Conservation (phyloP, 805 yeast genomes). For the Cephaloascus albidus region DNA sequence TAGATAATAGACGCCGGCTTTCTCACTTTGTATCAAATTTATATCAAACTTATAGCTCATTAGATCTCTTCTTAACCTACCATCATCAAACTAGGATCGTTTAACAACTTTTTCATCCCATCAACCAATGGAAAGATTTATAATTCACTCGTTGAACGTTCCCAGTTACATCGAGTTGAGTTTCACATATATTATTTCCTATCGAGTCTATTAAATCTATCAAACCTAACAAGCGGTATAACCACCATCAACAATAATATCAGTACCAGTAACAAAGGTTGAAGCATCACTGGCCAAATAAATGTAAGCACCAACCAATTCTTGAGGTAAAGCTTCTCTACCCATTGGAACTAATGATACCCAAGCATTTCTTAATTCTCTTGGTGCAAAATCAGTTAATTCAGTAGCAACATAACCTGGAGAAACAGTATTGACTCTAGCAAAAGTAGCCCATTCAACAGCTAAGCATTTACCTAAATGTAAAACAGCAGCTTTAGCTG, state of each 20-base stretch:
- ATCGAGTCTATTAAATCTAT: too few relatives aligned
- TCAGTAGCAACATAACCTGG: constrained; percentile 35
- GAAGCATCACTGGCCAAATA: constrained; percentile 35
- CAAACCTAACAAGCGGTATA: constrained; percentile 8
- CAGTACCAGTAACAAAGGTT: constrained; percentile 31
- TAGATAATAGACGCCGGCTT: too few relatives aligned
- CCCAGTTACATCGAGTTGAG: too few relatives aligned
- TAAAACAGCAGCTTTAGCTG: constrained; percentile 34
- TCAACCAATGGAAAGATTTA: too few relatives aligned
- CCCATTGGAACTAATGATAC: constrained; percentile 32
- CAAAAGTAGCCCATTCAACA: constrained; percentile 37
- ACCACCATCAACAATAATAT: constrained; percentile 34
- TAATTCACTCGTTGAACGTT: too few relatives aligned
- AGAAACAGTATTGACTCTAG: constrained; percentile 31
- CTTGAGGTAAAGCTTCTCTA: constrained; percentile 33
- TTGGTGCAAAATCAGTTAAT: constrained; percentile 24
- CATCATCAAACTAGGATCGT: too few relatives aligned
- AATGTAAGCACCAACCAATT: constrained; percentile 36
- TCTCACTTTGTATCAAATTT: too few relatives aligned
- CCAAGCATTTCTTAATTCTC: constrained; percentile 25
- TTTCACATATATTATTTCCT: too few relatives aligned
- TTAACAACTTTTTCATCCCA: too few relatives aligned
- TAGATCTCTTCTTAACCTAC: too few relatives aligned
- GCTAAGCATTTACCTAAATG: constrained; percentile 35
- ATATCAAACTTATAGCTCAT: too few relatives aligned